These are phyloP conservation scores for Candida taoyuanica DNA, from an alignment of 805 yeast species.

Conservation along the genomic window DNA sequence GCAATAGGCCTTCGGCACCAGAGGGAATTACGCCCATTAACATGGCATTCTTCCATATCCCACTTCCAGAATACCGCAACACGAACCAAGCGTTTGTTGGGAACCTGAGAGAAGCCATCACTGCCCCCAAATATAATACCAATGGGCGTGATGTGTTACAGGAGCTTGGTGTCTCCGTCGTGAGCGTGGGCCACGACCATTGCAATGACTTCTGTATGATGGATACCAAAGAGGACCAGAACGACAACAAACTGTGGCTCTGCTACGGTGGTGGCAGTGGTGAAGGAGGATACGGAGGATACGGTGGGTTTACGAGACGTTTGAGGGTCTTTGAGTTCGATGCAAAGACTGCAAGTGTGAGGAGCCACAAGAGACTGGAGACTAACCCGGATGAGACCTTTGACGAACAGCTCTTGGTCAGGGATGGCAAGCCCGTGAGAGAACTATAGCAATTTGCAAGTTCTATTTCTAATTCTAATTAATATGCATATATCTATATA, in stretches of 20 bases:
- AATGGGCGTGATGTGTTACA: slow-evolving; percentile 58
- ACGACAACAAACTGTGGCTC: slow-evolving; percentile 51
- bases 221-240: slow-evolving; percentile 36
- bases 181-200: slow-evolving; percentile 92
- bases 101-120: slow-evolving; percentile 59
- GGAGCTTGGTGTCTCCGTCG: slow-evolving; percentile 66
- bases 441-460: slow-evolving; percentile 4
- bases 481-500: neutral
- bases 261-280: slow-evolving; percentile 95
- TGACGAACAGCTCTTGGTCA: slow-evolving; percentile 39
- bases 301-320: slow-evolving; percentile 81
- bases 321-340: slow-evolving; percentile 69
- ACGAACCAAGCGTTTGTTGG: slow-evolving; percentile 51
- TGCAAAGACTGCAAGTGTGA: slow-evolving; percentile 35
- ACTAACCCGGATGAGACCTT: slow-evolving; percentile 42
- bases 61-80: slow-evolving; percentile 77
- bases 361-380: slow-evolving; percentile 73
- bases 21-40: slow-evolving; percentile 42
- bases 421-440: slow-evolving; percentile 15
- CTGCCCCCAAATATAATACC: slow-evolving; percentile 71
- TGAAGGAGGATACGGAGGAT: slow-evolving; percentile 95
- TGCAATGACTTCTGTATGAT: slow-evolving; percentile 85
- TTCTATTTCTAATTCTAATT: neutral
- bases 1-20: slow-evolving; percentile 29
- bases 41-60: slow-evolving; percentile 94